phyloP scores from a whole-genome alignment of 2,329 filamentous ascomycete genomes.

The Lojkania enalia region DNA sequence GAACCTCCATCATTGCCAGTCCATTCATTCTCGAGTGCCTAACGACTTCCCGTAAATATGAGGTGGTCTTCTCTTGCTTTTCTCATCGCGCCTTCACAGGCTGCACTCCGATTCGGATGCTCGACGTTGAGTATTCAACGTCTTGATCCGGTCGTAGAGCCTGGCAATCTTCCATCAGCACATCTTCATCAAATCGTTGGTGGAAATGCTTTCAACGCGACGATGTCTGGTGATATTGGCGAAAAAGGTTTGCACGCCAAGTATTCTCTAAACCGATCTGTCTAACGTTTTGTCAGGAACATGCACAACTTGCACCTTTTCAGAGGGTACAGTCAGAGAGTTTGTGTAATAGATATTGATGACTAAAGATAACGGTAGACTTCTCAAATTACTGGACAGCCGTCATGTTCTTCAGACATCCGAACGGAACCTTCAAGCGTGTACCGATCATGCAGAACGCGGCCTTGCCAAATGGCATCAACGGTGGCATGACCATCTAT shows the following conservation, averaged over 20 bases:
- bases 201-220: slow-evolving; percentile 26
- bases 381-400: slow-evolving; percentile 29
- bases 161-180: slow-evolving; percentile 17
- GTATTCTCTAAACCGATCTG: neutral
- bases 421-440: slow-evolving; percentile 33
- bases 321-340: slow-evolving; percentile 10
- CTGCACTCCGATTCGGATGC: slow-evolving; percentile 22
- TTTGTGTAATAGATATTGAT: slow-evolving; percentile 18
- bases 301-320: slow-evolving; percentile 31
- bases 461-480: slow-evolving; percentile 28
- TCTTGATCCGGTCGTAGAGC: slow-evolving; percentile 23
- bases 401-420: slow-evolving; percentile 34
- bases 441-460: slow-evolving; percentile 34
- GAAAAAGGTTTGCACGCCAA: slow-evolving; percentile 10
- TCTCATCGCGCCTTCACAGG: too few relatives aligned
- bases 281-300: slow-evolving; percentile 6
- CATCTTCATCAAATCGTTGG: slow-evolving; percentile 26
- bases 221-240: slow-evolving; percentile 25
- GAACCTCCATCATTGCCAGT: too few relatives aligned
- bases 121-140: slow-evolving; percentile 20
- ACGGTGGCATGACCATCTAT: slow-evolving; percentile 38
- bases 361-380: slow-evolving; percentile 7
- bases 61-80: too few relatives aligned
- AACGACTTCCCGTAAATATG: too few relatives aligned
- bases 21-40: too few relatives aligned